Evolutionary conservation across 306 rosid genomes (phyloP).

Genomic region (Cucurbita argyrosperma): DNA sequence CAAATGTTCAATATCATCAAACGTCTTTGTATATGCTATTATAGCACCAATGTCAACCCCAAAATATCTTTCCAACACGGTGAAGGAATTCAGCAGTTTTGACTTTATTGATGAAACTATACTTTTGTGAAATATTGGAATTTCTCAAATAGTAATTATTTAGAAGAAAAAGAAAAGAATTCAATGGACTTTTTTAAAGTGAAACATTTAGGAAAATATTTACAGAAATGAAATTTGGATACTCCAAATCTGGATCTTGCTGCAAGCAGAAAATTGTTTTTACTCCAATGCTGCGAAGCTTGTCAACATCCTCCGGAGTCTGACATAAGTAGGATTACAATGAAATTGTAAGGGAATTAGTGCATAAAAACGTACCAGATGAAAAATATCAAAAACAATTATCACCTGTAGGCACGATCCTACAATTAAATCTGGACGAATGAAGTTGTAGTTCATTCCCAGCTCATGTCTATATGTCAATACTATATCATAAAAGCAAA

Average conservation of each 20-base stretch:
- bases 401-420: constrained; percentile 95
- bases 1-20: constrained; percentile 69
- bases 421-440: constrained; percentile 80
- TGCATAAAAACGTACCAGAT: constrained; percentile 6
- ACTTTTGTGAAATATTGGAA: neutral
- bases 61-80: constrained; percentile 47
- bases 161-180: neutral
- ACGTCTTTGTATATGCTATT: constrained; percentile 48
- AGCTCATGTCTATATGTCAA: constrained; percentile 90
- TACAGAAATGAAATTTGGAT: constrained; percentile 43
- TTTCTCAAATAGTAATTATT: neutral
- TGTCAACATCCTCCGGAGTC: constrained; percentile 86
- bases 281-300: constrained; percentile 74
- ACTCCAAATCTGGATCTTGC: constrained; percentile 81
- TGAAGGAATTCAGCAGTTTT: constrained; percentile 24
- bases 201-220: constrained; percentile 7
- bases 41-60: constrained; percentile 83
- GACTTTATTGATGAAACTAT: neutral
- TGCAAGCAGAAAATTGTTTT: constrained; percentile 93
- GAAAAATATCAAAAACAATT: neutral
- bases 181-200: neutral
- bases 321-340: constrained; percentile 14
- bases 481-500: constrained; percentile 37
- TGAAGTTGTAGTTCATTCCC: constrained; percentile 83
- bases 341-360: constrained; percentile 9